Base-by-base conservation (phyloP, 2,329 filamentous ascomycete species). In the Botryosphaeria dothidea region DNA sequence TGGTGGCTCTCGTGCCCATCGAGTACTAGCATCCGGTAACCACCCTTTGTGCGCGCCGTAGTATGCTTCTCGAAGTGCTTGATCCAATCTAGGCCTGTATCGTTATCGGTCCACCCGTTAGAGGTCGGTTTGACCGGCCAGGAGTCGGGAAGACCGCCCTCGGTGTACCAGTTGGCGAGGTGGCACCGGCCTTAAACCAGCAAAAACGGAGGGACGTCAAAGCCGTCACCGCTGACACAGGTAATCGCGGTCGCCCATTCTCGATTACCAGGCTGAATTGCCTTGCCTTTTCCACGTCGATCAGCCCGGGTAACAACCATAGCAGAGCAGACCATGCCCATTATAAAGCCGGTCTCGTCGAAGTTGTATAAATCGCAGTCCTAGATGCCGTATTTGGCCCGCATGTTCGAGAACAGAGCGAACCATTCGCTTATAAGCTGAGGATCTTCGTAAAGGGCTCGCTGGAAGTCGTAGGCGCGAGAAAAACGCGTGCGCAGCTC, bases 51-150 rank as follows among this genome's bases (percentile, higher is more conserved):
- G 29, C 66, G 67, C 21, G 43, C 46, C 52, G 62, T 70, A 64
- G 68, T 76, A 66, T 74, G 67, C 62, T 69, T 67, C 62, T 78
- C 67, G 69, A 78, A 78, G 68, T 78, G 66, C 71, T 75, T 48
- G 23, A 78, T 66, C 76, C 67, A 79, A 46, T 68, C 51, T 15
- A 79, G 62, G 27, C 72, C 70, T 56, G 72, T 71, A 65, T 75
- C 49, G 70, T 78, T 73, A 65, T 67, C 72, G n/a, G 72, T 78
- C 72, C 65, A 79, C 34, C 73, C 68, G 23, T 78, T 78, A 15
- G 52, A 51, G 3, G 57, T 45, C 19, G 41, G 21, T n/a, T 34
- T 48, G 4, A 48, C 43, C 4, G 38, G 23, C 38, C 27, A 48
- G 19, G 23, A 21, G 41, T 48, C 19, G 1, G 57, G 38, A 46